phyloP scores from a whole-genome alignment of 1,284 basidiomycete genomes.

The Puccinia hordei region DNA sequence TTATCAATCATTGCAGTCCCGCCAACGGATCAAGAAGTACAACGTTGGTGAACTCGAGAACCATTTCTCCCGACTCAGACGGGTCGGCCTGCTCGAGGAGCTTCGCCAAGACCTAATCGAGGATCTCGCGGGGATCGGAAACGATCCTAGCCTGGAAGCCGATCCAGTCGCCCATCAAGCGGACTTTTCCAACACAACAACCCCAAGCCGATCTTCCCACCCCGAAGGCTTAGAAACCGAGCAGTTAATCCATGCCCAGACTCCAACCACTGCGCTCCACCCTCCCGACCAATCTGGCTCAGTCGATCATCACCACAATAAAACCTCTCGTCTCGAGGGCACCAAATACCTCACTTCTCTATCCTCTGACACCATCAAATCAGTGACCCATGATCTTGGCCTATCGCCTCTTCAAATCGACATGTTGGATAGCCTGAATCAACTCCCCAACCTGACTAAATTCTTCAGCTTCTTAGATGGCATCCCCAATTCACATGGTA shows the following conservation, averaged over 20 bases:
- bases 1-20: conserved; percentile 37
- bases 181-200: neutral
- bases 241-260: too few relatives aligned
- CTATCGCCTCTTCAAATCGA: conserved; percentile 29
- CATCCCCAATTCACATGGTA: conserved; percentile 37
- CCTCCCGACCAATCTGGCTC: neutral
- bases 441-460: conserved; percentile 23
- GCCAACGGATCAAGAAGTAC: conserved; percentile 40
- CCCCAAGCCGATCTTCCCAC: neutral
- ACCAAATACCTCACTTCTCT: neutral
- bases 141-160: neutral
- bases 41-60: conserved; percentile 28
- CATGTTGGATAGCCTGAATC: conserved; percentile 34
- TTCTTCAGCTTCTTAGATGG: conserved; percentile 30
- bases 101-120: conserved; percentile 38
- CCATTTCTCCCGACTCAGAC: conserved; percentile 6
- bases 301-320: neutral
- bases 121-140: conserved; percentile 31
- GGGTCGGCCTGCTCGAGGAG: conserved; percentile 37
- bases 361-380: neutral
- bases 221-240: neutral
- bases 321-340: neutral
- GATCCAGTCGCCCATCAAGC: neutral
- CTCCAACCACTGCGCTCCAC: neutral
- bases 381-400: conserved; percentile 1